Evolutionary conservation across 345 rosid genomes (phyloP).

Genomic region (Euphorbia pulcherrima): DNA sequence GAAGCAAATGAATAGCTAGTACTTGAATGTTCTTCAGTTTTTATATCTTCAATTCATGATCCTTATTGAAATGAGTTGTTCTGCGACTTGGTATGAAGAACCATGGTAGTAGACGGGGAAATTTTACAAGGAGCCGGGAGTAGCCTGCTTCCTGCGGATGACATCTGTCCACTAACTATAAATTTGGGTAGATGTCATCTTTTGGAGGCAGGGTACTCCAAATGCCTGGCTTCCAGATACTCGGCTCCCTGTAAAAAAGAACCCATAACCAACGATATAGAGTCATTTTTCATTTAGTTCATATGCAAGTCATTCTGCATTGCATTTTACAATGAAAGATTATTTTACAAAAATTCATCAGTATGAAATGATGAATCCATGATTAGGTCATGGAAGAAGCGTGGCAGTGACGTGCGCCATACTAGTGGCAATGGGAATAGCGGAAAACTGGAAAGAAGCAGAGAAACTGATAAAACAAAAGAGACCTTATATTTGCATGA

Average conservation of each 20-base stretch:
- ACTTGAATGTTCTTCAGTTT: not conserved
- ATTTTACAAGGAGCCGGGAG: too few species aligned
- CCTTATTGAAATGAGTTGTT: not conserved
- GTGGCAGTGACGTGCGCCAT: slow-evolving; percentile 64
- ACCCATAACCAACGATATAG: too few species aligned
- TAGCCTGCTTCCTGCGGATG: too few species aligned
- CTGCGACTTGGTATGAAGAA: not conserved
- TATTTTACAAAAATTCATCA: not conserved
- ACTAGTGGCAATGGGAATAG: slow-evolving; percentile 52
- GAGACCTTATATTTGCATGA: slow-evolving; percentile 52
- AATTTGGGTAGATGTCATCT: too few species aligned
- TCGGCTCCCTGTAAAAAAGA: too few species aligned
- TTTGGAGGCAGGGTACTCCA: too few species aligned
- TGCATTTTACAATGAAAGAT: not conserved
- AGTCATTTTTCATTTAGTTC: not conserved
- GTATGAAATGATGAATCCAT: not conserved
- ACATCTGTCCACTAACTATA: too few species aligned
- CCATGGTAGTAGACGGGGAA: too few species aligned
- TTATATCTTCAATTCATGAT: not conserved
- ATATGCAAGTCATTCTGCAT: not conserved
- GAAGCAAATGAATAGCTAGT: not conserved
- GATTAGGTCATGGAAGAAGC: slow-evolving; percentile 72
- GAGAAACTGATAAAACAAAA: slow-evolving; percentile 45
- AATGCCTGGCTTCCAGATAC: too few species aligned
- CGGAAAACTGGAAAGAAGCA: slow-evolving; percentile 62